phyloP scores from a whole-genome alignment of 179 eudicot species.

The Amaranthus tricolor region DNA sequence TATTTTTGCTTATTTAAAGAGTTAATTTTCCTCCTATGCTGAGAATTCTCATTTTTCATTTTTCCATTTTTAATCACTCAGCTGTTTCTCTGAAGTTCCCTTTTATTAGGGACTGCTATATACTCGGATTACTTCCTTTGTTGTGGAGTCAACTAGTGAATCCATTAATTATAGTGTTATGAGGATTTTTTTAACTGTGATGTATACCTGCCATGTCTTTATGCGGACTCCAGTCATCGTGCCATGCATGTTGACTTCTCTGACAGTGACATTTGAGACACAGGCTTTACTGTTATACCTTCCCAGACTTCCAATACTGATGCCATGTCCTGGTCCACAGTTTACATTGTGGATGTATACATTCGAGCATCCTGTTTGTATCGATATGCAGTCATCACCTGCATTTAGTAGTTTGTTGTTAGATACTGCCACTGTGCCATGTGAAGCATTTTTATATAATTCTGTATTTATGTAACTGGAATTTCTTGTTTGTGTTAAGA shows the following conservation, averaged over 20 bases:
- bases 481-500: constrained; percentile 4
- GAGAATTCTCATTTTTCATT: background rate
- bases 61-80: background rate
- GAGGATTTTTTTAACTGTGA: background rate
- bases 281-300: constrained; percentile 72
- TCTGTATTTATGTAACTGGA: constrained; percentile 8
- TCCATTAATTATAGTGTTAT: background rate
- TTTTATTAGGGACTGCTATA: background rate
- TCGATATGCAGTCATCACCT: constrained; percentile 97
- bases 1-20: background rate
- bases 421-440: constrained; percentile 5
- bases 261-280: constrained; percentile 79
- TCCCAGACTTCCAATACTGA: constrained; percentile 92
- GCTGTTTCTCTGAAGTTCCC: background rate
- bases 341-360: constrained; percentile 69
- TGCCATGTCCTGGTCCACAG: constrained; percentile 99
- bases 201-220: constrained; percentile 96
- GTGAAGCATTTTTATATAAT: constrained; percentile 11
- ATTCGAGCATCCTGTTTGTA: constrained; percentile 84
- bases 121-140: background rate
- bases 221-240: constrained; percentile 92
- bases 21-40: background rate
- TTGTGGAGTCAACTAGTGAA: background rate
- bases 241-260: constrained; percentile 57
- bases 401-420: constrained; percentile 25